A percentile compares a stretch with the other conserved stretches of the same genome.
phyloP scores from a whole-genome alignment of 1,284 basidiomycete species.

The Cutaneotrichosporon daszewskae region DNA sequence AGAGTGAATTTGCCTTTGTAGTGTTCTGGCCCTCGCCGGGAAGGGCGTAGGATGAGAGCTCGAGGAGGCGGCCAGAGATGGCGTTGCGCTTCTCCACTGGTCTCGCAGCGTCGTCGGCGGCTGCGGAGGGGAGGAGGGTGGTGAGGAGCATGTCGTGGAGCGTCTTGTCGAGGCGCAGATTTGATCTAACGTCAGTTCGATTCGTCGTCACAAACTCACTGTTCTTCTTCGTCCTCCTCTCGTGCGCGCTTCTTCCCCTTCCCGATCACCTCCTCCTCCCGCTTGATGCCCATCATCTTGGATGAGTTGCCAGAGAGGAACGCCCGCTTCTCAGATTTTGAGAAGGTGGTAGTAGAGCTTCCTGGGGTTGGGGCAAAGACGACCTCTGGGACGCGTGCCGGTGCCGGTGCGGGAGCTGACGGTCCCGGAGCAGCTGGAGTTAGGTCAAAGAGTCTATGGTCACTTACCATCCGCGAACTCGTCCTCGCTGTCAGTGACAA shows the following conservation, averaged over 20 bases:
- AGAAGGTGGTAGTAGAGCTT: constrained; percentile 5
- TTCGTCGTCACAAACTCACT: constrained; percentile 17
- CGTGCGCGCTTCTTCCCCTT: constrained; percentile 20
- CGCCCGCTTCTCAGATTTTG: constrained; percentile 40
- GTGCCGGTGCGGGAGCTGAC: background rate
- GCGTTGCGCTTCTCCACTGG: constrained; percentile 46
- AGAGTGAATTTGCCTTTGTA: constrained; percentile 16
- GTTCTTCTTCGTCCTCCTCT: constrained; percentile 32
- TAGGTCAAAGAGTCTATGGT: no score
- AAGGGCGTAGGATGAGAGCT: constrained; percentile 35
- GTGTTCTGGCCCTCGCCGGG: constrained; percentile 35
- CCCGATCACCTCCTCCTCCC: constrained; percentile 17
- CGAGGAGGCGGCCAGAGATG: constrained; percentile 36
- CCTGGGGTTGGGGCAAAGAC: constrained; percentile 30
- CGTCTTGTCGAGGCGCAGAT: constrained; percentile 44
- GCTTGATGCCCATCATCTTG: constrained; percentile 44
- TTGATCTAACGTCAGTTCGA: constrained; percentile 22
- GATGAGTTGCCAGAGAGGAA: constrained; percentile 44
- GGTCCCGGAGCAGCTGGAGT: no score
- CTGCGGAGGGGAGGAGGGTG: constrained; percentile 34
- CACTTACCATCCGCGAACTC: constrained; percentile 21
- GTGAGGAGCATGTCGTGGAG: constrained; percentile 47
- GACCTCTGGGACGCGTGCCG: constrained; percentile 29
- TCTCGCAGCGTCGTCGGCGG: constrained; percentile 22
- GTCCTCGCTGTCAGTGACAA: constrained; percentile 39